A percentile compares a stretch with the other conserved stretches of the same genome.
Evolutionary conservation across 352 stramenopile genomes (phyloP).

Genomic region (Globisporangium spiculum): DNA sequence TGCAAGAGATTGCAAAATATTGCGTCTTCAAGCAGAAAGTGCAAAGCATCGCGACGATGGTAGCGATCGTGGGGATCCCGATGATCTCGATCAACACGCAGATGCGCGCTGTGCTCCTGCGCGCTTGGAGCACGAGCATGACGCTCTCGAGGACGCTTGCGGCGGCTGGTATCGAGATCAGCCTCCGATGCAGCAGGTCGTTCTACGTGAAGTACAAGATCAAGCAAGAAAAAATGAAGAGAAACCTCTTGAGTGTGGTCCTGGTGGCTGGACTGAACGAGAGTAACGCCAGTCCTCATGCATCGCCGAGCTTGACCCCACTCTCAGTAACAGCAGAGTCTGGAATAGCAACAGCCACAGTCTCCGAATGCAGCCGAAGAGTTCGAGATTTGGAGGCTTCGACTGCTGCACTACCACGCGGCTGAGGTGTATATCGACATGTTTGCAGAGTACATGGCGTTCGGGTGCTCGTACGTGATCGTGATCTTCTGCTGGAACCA

Average conservation of each 20-base stretch:
- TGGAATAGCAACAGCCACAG: too few relatives aligned
- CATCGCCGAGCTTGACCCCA: too few relatives aligned
- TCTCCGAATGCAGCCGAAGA: too few relatives aligned
- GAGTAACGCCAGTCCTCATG: too few relatives aligned
- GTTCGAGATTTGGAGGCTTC: slow-evolving; percentile 18
- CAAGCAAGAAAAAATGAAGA: not conserved
- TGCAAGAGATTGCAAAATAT: slow-evolving; percentile 18
- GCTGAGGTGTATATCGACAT: slow-evolving; percentile 36
- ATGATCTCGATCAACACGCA: slow-evolving; percentile 41
- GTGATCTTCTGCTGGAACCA: slow-evolving; percentile 31
- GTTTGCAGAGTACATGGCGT: slow-evolving; percentile 46
- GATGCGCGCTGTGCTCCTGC: slow-evolving; percentile 34
- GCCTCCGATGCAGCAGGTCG: slow-evolving; percentile 12
- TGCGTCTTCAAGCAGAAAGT: slow-evolving; percentile 11
- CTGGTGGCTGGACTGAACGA: not conserved
- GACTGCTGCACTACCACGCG: slow-evolving; percentile 24
- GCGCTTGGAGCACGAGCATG: slow-evolving; percentile 18
- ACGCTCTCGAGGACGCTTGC: slow-evolving; percentile 19
- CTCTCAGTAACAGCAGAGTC: too few relatives aligned
- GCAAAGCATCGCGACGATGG: slow-evolving; percentile 16
- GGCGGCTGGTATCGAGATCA: slow-evolving; percentile 26
- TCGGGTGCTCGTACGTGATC: slow-evolving; percentile 37
- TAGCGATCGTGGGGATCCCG: slow-evolving; percentile 23
- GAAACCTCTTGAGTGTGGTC: not conserved
- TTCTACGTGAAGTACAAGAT: slow-evolving; percentile 1